phyloP scores from a whole-genome alignment of 148 eudicot species.

The Rhododendron kiyosumense region DNA sequence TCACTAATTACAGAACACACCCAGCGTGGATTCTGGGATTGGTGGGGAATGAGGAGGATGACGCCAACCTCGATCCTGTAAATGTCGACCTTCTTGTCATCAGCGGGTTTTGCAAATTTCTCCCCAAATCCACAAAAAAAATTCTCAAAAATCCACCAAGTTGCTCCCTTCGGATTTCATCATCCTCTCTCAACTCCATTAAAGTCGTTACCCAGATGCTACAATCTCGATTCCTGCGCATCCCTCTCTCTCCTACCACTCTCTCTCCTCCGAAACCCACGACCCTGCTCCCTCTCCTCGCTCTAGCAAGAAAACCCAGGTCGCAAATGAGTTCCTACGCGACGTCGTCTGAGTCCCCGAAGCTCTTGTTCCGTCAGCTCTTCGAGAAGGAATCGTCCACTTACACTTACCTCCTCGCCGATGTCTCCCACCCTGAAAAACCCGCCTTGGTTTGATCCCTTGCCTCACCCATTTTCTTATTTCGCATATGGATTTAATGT shows the following conservation, averaged over 20 bases:
- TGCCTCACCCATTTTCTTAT: background rate
- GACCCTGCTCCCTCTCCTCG: background rate
- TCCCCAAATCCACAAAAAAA: background rate
- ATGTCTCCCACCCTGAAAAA: slow-evolving; percentile 72
- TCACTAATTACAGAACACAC: background rate
- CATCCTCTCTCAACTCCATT: background rate
- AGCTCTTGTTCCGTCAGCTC: slow-evolving; percentile 75
- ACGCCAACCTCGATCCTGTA: background rate
- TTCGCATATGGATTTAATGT: background rate
- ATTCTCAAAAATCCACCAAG: background rate
- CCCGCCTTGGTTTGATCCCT: slow-evolving; percentile 67
- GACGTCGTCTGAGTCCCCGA: slow-evolving; percentile 43
- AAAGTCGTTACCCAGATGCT: slow-evolving; percentile 12
- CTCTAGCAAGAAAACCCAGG: slow-evolving; percentile 9
- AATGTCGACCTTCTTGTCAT: background rate
- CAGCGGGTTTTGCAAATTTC: background rate
- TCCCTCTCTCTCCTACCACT: slow-evolving; percentile 10
- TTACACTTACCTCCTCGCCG: slow-evolving; percentile 93
- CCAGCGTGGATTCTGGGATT: background rate
- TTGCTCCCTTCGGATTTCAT: background rate
- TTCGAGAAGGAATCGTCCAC: slow-evolving; percentile 95
- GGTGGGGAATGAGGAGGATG: background rate
- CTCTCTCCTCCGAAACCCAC: slow-evolving; percentile 7
- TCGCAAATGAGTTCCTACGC: slow-evolving; percentile 47
- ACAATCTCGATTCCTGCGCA: slow-evolving; percentile 12